Percentiles rank a stretch among this genome's conserved stretches.
Evolutionary conservation across 2,329 filamentous ascomycete genomes (phyloP).

Genomic region (Fusarium pseudograminearum): DNA sequence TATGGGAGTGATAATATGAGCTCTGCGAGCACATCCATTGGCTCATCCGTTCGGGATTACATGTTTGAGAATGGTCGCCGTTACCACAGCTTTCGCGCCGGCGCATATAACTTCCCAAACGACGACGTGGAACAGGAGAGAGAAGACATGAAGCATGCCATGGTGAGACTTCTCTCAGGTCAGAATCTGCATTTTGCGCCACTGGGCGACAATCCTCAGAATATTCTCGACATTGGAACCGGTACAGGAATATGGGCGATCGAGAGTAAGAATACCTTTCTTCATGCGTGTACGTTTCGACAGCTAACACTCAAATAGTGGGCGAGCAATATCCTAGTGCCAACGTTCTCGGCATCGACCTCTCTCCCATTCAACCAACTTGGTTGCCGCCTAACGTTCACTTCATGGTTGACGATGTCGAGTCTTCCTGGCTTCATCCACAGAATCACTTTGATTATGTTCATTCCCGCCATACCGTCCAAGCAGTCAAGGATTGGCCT

Average conservation of each 20-base stretch:
- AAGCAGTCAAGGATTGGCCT: constrained; percentile 68
- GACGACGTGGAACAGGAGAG: constrained; percentile 70
- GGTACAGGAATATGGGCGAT: constrained; percentile 72
- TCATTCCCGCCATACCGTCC: constrained; percentile 68
- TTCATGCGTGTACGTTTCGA: not conserved
- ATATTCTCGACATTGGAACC: constrained; percentile 69
- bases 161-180: constrained; percentile 62
- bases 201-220: constrained; percentile 59
- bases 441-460: constrained; percentile 70
- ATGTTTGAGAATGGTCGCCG: constrained; percentile 68
- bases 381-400: constrained; percentile 67
- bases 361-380: constrained; percentile 63
- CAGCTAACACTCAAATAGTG: constrained; percentile 53
- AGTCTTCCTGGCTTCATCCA: constrained; percentile 67
- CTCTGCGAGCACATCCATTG: constrained; percentile 55
- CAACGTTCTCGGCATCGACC: constrained; percentile 59
- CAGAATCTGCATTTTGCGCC: constrained; percentile 65
- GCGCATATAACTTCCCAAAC: constrained; percentile 69
- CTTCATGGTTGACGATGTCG: constrained; percentile 69
- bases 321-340: constrained; percentile 59
- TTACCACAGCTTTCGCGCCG: constrained; percentile 68
- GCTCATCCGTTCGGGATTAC: constrained; percentile 62
- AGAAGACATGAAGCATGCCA: constrained; percentile 68
- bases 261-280: constrained; percentile 55
- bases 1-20: constrained; percentile 54